A percentile compares a stretch with the other conserved stretches of the same genome.
phyloP scores from a whole-genome alignment of 768 basidiomycete species.

The Termitomyces eurrhizus region DNA sequence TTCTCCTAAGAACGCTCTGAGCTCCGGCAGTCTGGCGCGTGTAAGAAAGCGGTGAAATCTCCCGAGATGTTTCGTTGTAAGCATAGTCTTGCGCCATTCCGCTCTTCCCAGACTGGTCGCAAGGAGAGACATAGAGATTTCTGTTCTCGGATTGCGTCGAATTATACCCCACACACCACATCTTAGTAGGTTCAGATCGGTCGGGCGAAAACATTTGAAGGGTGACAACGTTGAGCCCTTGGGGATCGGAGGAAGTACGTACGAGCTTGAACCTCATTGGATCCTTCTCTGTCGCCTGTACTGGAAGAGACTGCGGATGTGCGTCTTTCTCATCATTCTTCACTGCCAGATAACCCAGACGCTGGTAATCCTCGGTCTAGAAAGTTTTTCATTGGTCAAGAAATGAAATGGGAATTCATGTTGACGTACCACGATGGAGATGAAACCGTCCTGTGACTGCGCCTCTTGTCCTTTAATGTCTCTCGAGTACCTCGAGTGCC shows the following conservation, averaged over 20 bases:
- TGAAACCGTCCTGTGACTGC: conserved; percentile 30
- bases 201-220: conserved; percentile 26
- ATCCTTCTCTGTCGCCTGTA: conserved; percentile 48
- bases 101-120: not conserved
- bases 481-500: conserved; percentile 1
- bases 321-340: not conserved
- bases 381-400: not conserved
- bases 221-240: conserved; percentile 29
- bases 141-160: not conserved
- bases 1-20: conserved; percentile 19
- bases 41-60: conserved; percentile 50
- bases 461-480: not conserved
- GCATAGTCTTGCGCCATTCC: conserved; percentile 57
- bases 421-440: conserved; percentile 46
- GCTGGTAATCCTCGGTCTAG: conserved; percentile 7
- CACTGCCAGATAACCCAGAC: conserved; percentile 19
- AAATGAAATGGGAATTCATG: not conserved
- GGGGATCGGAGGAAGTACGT: not conserved
- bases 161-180: conserved; percentile 51
- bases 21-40: conserved; percentile 10
- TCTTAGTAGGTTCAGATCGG: conserved; percentile 31
- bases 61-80: conserved; percentile 44
- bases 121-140: conserved; percentile 18
- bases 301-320: conserved; percentile 22
- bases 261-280: conserved; percentile 22